Percentiles rank a stretch among this genome's conserved stretches.
Conservation (phyloP, 1,284 basidiomycete species). For the Ustilago shanxiensis region DNA sequence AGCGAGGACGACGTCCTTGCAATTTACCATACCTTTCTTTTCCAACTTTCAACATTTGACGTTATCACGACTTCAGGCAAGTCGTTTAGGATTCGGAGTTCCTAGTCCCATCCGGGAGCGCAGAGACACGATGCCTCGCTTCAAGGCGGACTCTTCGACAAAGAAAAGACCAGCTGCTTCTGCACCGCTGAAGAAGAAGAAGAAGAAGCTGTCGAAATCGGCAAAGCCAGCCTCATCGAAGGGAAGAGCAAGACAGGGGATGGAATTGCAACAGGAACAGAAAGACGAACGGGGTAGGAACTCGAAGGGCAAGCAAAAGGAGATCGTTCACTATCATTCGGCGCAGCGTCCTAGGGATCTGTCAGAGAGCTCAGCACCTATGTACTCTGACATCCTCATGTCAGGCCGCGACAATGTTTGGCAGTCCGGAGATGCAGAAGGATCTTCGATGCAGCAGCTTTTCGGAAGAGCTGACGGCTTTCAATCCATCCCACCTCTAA, state of each 20-base stretch:
- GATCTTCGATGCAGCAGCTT: background rate
- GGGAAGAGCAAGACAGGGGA: background rate
- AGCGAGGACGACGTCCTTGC: conserved; percentile 25
- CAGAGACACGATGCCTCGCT: conserved; percentile 20
- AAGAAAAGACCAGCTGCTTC: conserved; percentile 9
- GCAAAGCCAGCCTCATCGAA: background rate
- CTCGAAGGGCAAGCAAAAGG: conserved; percentile 21
- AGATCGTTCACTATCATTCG: background rate
- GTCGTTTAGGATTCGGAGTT: conserved; percentile 15
- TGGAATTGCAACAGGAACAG: background rate
- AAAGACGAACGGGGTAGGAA: background rate
- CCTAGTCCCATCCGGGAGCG: background rate
- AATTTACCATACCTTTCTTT: conserved; percentile 4
- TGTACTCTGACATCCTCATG: background rate
- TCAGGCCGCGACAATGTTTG: background rate
- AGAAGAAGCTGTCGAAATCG: conserved; percentile 3
- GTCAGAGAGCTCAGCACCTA: background rate
- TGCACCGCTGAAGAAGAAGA: background rate
- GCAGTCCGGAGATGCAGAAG: background rate
- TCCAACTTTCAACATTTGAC: background rate
- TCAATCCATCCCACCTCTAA: conserved; percentile 10
- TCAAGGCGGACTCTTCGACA: conserved; percentile 9
- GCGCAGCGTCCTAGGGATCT: background rate
- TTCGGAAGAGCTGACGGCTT: background rate
- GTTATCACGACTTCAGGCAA: conserved; percentile 34